Conservation (phyloP, 345 rosid genomes). For the Arabidopsis suecica region DNA sequence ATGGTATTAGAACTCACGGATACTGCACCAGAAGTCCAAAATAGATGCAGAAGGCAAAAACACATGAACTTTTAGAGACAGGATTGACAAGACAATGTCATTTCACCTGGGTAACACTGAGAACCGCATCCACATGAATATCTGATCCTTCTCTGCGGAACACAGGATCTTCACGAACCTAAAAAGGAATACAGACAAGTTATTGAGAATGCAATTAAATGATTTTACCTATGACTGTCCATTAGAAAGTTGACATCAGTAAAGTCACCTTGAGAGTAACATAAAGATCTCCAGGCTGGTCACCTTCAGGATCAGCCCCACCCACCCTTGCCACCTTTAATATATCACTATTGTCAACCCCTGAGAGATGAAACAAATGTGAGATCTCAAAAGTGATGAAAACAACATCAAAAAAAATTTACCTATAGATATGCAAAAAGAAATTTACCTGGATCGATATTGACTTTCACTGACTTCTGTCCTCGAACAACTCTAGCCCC, state of each 20-base stretch:
- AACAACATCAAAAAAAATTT: not conserved
- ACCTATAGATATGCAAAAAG: not conserved
- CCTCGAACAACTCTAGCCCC: constrained; percentile 83
- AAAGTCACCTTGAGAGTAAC: constrained; percentile 74
- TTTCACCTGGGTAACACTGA: constrained; percentile 82
- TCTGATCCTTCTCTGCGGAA: constrained; percentile 95
- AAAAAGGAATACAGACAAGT: constrained; percentile 4
- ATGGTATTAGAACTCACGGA: not conserved
- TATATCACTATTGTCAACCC: constrained; percentile 79
- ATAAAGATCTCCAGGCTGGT: constrained; percentile 93
- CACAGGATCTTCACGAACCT: constrained; percentile 95
- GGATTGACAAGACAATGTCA: constrained; percentile 17
- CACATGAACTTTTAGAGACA: not conserved
- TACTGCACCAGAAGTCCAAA: constrained; percentile 5
- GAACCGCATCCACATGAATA: constrained; percentile 84
- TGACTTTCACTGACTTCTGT: constrained; percentile 80
- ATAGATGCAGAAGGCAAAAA: constrained; percentile 5
- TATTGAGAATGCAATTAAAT: constrained; percentile 17
- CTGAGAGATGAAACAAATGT: constrained; percentile 49
- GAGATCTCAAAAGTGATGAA: not conserved
- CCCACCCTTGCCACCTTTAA: constrained; percentile 79
- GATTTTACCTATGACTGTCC: constrained; percentile 7
- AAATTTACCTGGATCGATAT: constrained; percentile 74
- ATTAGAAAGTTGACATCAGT: constrained; percentile 13
- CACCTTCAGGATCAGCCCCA: constrained; percentile 96